Conservation (phyloP, 2,329 filamentous ascomycete genomes). For the Fusarium coicis region DNA sequence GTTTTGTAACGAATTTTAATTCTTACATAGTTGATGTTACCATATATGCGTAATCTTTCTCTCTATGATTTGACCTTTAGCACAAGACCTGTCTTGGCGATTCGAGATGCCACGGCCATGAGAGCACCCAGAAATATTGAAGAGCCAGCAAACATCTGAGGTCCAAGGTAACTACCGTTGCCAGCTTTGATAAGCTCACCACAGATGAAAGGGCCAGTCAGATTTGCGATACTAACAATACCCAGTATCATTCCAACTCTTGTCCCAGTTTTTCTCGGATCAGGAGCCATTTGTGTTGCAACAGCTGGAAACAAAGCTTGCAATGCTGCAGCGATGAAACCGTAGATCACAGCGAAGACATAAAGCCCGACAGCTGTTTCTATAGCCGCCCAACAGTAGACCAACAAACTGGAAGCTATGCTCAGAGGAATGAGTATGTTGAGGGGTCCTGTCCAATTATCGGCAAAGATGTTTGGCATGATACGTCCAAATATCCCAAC, state of each 20-base stretch:
- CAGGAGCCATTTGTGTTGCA: slow-evolving; percentile 53
- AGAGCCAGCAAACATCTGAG: slow-evolving; percentile 41
- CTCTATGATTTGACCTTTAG: slow-evolving; percentile 20
- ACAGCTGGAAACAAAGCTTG: slow-evolving; percentile 63
- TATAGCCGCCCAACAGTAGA: slow-evolving; percentile 48
- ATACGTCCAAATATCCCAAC: slow-evolving; percentile 62
- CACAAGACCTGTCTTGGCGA: slow-evolving; percentile 28
- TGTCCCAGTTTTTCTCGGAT: slow-evolving; percentile 47
- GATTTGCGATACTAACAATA: slow-evolving; percentile 45
- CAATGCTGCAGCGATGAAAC: slow-evolving; percentile 60
- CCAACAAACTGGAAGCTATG: slow-evolving; percentile 32
- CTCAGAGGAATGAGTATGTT: slow-evolving; percentile 59
- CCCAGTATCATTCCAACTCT: slow-evolving; percentile 52
- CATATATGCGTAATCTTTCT: not conserved
- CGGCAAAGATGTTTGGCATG: slow-evolving; percentile 59
- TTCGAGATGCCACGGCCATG: slow-evolving; percentile 32
- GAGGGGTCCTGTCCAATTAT: slow-evolving; percentile 60
- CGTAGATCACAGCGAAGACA: slow-evolving; percentile 55
- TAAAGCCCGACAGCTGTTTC: slow-evolving; percentile 40
- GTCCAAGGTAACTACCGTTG: slow-evolving; percentile 32
- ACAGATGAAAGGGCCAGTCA: slow-evolving; percentile 46
- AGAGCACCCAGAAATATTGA: slow-evolving; percentile 37
- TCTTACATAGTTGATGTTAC: accelerated
- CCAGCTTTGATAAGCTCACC: slow-evolving; percentile 37
- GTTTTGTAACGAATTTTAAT: accelerated